Evolutionary conservation across 2,329 filamentous ascomycete genomes (phyloP).

Genomic region (Cryphonectria nitschkei): DNA sequence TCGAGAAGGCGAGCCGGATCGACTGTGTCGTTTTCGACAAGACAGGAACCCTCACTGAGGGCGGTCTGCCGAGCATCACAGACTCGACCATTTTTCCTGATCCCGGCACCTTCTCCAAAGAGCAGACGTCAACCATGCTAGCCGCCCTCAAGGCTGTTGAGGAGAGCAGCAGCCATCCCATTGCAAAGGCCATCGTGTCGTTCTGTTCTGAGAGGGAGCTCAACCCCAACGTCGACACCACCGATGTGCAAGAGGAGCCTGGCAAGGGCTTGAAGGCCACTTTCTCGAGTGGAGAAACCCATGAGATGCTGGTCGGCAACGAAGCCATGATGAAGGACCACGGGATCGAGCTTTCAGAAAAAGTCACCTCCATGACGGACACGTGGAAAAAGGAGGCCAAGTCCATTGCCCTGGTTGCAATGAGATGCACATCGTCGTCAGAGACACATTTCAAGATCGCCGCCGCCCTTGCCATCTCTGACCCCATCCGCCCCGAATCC

Average conservation of each 20-base stretch:
- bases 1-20: constrained; percentile 79
- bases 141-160: constrained; percentile 65
- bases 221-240: constrained; percentile 39
- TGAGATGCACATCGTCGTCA: constrained; percentile 35
- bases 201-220: constrained; percentile 55
- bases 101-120: constrained; percentile 29
- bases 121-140: constrained; percentile 43
- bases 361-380: constrained; percentile 45
- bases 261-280: constrained; percentile 71
- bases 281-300: constrained; percentile 43
- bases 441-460: constrained; percentile 47
- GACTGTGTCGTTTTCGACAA: constrained; percentile 87
- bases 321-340: constrained; percentile 67
- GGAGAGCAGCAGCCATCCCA: constrained; percentile 73
- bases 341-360: constrained; percentile 43
- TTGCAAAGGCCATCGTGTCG: constrained; percentile 70
- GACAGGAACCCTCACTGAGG: constrained; percentile 78
- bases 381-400: constrained; percentile 67
- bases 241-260: constrained; percentile 65
- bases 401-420: constrained; percentile 64
- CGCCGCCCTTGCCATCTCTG: constrained; percentile 75
- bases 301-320: constrained; percentile 70
- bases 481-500: constrained; percentile 79
- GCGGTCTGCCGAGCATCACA: constrained; percentile 72
- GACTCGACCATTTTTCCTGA: constrained; percentile 50